These are phyloP conservation scores for Musa itinerans DNA, from an alignment of 176 grass and related monocot genomes.

Conservation along the genomic window DNA sequence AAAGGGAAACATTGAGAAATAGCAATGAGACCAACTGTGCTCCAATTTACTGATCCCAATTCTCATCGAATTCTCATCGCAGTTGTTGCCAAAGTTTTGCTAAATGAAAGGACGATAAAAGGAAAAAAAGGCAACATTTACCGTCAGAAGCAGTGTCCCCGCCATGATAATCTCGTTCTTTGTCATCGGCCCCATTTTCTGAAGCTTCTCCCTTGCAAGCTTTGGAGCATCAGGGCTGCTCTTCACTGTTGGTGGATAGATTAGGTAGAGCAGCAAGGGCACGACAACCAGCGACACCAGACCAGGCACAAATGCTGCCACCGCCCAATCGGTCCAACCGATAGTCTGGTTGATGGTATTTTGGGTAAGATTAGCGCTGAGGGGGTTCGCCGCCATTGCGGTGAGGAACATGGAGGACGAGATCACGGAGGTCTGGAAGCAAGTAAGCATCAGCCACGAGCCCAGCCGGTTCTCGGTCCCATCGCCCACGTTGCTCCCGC, in stretches of 20 bases:
- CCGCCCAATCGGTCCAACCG: constrained; percentile 90
- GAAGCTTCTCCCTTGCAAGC: constrained; percentile 69
- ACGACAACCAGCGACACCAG: constrained; percentile 66
- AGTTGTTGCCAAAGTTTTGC: too few relatives aligned
- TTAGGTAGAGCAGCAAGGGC: constrained; percentile 65
- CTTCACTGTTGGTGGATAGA: constrained; percentile 87
- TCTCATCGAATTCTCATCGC: not conserved
- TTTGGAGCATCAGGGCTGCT: constrained; percentile 74
- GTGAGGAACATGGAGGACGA: constrained; percentile 97
- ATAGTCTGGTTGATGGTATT: constrained; percentile 63
- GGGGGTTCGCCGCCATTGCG: constrained; percentile 81
- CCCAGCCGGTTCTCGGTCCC: constrained; percentile 65
- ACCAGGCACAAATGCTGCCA: constrained; percentile 77
- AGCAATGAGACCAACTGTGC: too few relatives aligned
- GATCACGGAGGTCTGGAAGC: constrained; percentile 89
- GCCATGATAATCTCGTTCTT: constrained; percentile 82
- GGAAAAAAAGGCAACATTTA: constrained; percentile 23
- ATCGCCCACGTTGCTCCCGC: constrained; percentile 62
- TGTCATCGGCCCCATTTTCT: constrained; percentile 86
- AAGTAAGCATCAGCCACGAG: constrained; percentile 96
- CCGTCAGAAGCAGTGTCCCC: constrained; percentile 70
- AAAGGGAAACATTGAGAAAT: too few relatives aligned
- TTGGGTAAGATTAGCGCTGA: constrained; percentile 70
- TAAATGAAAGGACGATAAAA: not conserved
- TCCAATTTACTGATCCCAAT: too few relatives aligned